Evolutionary conservation across 169 alveolate species (phyloP), one percentile per base, ranked within the genome.

Genomic region (Cryptosporidium tyzzeri): DNA sequence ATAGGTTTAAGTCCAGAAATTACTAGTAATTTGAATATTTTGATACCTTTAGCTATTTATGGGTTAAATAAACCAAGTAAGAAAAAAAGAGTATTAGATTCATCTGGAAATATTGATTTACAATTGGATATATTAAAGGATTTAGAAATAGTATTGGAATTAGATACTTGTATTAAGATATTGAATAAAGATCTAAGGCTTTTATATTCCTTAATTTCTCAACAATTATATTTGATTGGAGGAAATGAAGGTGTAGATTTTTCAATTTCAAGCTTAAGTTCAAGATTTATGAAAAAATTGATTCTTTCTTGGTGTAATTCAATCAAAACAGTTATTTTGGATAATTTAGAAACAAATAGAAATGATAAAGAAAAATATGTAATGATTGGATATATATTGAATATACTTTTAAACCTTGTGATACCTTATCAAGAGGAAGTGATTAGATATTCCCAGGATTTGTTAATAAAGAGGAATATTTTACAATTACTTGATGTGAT

Each of bases 351-450:
- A 48, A 48, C 1, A 0, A 2, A 48, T 1, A 48, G 0, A 5
- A 12, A 48, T 5, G 21, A 48, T 14, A 16, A 48, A 3, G 55
- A 48, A 37, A 7, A 26, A 26, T n/a, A 55, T n/a, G 10, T 55
- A 26, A 26, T 9, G 67, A 55, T 55, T 26, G 26, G 16, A 10
- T 55, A 55, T 6, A 26, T 55, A 4, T 62, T 45, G 18, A 44
- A 80, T 4, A 6, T 80, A 41, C 16, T 80, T 37, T n/a, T 65
- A 21, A 29, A 65, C 26, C 48, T 80, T 8, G 35, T 80, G 6
- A 26, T 62, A 3, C 73, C 89, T n/a, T 59, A 31, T 12, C 80
- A 62, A 26, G 80, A 80, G 45, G 75, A 80, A 29, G 9, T 80
- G 7, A 10, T 80, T 10, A 59, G 70, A 65, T 31, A 21, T n/a